Evolutionary conservation across 306 rosid genomes (phyloP).

Genomic region (Acacia confusa): DNA sequence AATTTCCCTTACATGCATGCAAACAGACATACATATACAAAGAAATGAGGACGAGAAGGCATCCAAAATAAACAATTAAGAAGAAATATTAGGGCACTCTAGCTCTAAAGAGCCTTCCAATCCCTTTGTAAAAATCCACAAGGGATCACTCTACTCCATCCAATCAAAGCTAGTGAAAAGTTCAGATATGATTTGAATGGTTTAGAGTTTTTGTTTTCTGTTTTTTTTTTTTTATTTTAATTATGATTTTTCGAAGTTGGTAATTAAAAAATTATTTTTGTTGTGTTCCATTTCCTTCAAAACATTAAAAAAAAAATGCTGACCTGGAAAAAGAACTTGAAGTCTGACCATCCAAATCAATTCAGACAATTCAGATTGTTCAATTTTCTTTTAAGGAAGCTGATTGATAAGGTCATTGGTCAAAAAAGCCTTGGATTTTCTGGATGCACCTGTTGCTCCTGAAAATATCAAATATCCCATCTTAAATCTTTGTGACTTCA

Average conservation of each 20-base stretch:
- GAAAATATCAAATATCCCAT: neutral
- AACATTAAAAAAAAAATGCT: neutral
- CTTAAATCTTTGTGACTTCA: neutral
- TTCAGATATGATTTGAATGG: neutral
- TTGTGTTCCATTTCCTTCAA: neutral
- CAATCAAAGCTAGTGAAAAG: neutral
- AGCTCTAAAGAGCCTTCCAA: neutral
- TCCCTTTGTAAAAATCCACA: neutral
- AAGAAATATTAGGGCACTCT: neutral
- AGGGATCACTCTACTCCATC: neutral
- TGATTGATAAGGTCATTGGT: neutral
- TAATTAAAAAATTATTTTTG: neutral
- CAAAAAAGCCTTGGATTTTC: neutral
- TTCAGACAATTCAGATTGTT: neutral
- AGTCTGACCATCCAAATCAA: neutral
- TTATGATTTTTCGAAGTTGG: neutral
- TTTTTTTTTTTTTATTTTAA: neutral
- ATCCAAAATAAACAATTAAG: neutral
- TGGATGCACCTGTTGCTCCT: neutral
- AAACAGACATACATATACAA: neutral
- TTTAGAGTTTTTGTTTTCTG: neutral
- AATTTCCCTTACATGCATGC: neutral
- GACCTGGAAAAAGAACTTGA: neutral
- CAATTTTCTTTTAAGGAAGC: neutral
- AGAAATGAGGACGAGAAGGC: neutral